Base-by-base conservation (phyloP, 2,329 filamentous ascomycete species). In the Trichophyton simii region DNA sequence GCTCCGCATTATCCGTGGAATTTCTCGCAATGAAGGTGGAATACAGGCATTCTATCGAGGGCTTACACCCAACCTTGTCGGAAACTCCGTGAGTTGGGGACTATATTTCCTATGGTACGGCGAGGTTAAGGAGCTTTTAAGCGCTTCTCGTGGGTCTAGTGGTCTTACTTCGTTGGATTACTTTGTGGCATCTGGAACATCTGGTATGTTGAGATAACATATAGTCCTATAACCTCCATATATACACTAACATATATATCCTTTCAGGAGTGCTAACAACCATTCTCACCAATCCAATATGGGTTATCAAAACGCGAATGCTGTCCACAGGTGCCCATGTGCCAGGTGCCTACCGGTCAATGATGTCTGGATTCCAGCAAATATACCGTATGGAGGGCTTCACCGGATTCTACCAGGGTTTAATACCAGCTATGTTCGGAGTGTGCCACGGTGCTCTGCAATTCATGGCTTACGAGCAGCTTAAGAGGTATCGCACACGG, bases 281-380 rank as follows among this genome's bases (percentile, higher is more conserved):
- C 50, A 76, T 89, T 34, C 80, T 92, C 66, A 97, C 94, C 34
- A 97, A 97, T 72, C 94, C 94, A 1, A 86, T 99, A 68, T 99
- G 94, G 94, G 94, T 99, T 2, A 85, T 99, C 72, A 97, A 97
- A 79, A 97, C 92, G 7, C 87, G 94, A 65, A 97, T 99, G 91
- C 80, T 97, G 25, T 90, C 91, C 34, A 91, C 89, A 3, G 89
- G 94, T 66, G 83, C 83, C 58, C 79, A 83, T 60, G 81, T 84
- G 4, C 82, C 81, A 1, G 90, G 90, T 13, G 94, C 92, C 1
- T 99, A 99, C 74, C 81, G 83, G 15, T 87, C 83, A 66, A 89
- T 96, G 79, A 76, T 80, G 66, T 81, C 85, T 57, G 94, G 94
- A 31, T 82, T 86, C 1, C 73, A 73, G 42, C 81, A 84, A 52